Conservation (phyloP, 2,329 filamentous ascomycete genomes). For the Trichoderma guizhouense region DNA sequence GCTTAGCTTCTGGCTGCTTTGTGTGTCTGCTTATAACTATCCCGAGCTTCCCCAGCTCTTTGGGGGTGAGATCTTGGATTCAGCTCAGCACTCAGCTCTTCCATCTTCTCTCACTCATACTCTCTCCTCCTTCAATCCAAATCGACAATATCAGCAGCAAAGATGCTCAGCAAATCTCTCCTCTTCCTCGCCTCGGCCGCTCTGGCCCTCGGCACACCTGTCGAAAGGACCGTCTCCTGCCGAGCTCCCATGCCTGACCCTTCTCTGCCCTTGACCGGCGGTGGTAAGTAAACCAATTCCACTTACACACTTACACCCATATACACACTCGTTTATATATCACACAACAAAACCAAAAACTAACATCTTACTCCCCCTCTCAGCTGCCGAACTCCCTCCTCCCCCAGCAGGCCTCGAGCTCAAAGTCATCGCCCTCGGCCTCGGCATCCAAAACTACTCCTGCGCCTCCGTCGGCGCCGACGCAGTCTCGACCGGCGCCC, state of each 20-base stretch:
- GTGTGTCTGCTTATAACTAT: constrained; percentile 18
- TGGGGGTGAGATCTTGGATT: neutral
- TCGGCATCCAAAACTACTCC: constrained; percentile 68
- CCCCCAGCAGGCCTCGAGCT: constrained; percentile 40
- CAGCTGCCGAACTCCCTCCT: constrained; percentile 44
- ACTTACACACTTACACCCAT: constrained; percentile 3
- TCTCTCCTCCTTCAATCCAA: neutral
- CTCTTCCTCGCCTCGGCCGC: constrained; percentile 35
- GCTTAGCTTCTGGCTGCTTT: neutral
- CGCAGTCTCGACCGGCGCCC: constrained; percentile 48
- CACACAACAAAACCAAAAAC: constrained; percentile 19
- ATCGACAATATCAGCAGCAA: neutral
- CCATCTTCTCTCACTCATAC: neutral
- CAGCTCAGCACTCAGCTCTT: neutral
- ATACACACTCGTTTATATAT: too few species aligned
- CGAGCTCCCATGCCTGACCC: constrained; percentile 16
- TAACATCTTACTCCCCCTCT: neutral
- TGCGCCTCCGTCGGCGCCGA: constrained; percentile 42
- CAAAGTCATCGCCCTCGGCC: constrained; percentile 57
- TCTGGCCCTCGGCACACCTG: constrained; percentile 31
- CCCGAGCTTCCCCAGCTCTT: constrained; percentile 10
- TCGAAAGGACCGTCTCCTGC: constrained; percentile 12
- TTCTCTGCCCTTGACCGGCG: constrained; percentile 39
- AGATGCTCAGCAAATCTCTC: constrained; percentile 35
- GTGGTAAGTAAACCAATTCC: constrained; percentile 31